Percentiles rank a stretch among this genome's conserved stretches.
phyloP scores from a whole-genome alignment of 2,329 filamentous ascomycete species.

The Colletotrichum coccodes region DNA sequence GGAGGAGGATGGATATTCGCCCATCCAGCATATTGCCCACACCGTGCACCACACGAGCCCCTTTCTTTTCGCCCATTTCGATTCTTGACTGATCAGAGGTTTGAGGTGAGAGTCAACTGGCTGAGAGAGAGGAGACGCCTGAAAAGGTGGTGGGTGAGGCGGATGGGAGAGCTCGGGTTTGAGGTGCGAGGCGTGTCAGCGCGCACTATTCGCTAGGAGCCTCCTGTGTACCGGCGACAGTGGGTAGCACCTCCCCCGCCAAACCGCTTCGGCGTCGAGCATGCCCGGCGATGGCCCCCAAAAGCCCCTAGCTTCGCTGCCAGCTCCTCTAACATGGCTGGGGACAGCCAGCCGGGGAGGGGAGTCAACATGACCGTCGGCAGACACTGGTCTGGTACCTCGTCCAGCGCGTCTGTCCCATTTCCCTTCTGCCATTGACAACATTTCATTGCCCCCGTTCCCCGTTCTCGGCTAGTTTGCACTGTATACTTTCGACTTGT shows the following conservation, averaged over 20 bases:
- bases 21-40: neutral
- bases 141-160: neutral
- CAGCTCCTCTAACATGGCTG: neutral
- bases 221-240: conserved; percentile 7
- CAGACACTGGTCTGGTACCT: neutral
- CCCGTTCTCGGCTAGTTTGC: neutral
- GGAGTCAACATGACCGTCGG: neutral
- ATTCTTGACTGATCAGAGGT: neutral
- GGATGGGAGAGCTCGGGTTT: neutral
- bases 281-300: conserved; percentile 30
- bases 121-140: neutral
- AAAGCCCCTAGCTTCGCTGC: conserved; percentile 21
- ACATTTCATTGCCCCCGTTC: neutral
- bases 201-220: conserved; percentile 19
- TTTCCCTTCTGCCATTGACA: neutral
- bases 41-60: neutral
- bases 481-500: conserved; percentile 9
- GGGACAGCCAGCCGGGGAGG: neutral
- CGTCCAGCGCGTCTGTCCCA: neutral
- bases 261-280: conserved; percentile 23
- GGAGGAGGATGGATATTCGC: neutral
- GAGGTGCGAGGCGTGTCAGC: neutral
- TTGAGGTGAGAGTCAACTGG: neutral
- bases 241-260: conserved; percentile 18
- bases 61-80: neutral